These are phyloP conservation scores for Fomitopsis palustris DNA, from an alignment of 1,284 basidiomycete species.

Conservation along the genomic window DNA sequence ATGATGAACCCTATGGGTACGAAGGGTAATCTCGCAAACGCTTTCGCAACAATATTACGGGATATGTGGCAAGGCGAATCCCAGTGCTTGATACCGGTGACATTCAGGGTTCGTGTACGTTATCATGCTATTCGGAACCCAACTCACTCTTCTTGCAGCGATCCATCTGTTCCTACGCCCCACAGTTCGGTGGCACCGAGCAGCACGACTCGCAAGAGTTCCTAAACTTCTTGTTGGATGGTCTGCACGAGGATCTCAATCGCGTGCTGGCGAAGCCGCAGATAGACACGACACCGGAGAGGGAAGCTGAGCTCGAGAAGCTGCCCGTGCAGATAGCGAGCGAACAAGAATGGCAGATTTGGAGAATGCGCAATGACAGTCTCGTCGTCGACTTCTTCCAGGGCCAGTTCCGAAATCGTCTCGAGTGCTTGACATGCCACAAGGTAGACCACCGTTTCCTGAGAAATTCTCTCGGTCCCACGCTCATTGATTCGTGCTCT, in stretches of 20 bases:
- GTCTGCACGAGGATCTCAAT: conserved; percentile 96
- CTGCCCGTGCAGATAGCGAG: conserved; percentile 88
- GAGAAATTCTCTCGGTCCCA: background rate
- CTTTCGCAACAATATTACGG: conserved; percentile 82
- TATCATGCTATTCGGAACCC: conserved; percentile 9
- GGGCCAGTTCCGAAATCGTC: conserved; percentile 90
- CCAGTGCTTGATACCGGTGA: conserved; percentile 79
- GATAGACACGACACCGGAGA: conserved; percentile 72
- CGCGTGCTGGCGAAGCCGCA: conserved; percentile 79
- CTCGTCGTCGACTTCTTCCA: conserved; percentile 97
- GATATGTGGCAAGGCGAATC: conserved; percentile 90
- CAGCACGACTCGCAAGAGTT: conserved; percentile 99
- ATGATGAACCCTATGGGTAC: conserved; percentile 86
- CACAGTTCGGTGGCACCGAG: conserved; percentile 86
- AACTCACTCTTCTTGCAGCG: conserved; percentile 40
- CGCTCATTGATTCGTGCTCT: background rate
- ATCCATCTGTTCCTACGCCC: conserved; percentile 83
- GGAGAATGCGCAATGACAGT: conserved; percentile 89
- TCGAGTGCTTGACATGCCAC: conserved; percentile 89
- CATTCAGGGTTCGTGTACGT: conserved; percentile 71
- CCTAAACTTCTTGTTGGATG: conserved; percentile 91
- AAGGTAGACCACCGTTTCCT: conserved; percentile 55
- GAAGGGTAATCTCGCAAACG: conserved; percentile 79
- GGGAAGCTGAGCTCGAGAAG: conserved; percentile 85
- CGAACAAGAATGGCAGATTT: conserved; percentile 91